Base-by-base conservation (phyloP, 1,284 basidiomycete species). In the Leccinum huronense region DNA sequence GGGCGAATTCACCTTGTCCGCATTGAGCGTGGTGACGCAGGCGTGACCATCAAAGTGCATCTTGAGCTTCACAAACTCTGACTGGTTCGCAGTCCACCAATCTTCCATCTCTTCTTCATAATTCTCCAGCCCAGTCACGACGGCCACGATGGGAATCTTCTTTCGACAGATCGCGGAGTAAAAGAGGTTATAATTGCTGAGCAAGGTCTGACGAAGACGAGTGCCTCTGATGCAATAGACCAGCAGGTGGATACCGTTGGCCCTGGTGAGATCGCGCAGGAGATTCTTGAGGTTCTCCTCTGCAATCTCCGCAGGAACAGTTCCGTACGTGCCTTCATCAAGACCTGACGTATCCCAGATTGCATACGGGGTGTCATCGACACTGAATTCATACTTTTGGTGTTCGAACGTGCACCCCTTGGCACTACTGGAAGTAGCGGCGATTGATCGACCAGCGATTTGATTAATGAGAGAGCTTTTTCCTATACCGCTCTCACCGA, bases 131-230 rank as follows among this genome's bases (percentile, higher is more conserved):
- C 75, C 74, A 0, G 74, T 74, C 63, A 74, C 71, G 36, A 74
- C 63, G 23, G 55, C 60, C 57, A 75, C 75, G 59, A 74, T 75
- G 45, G 75, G 74, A 11, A 76, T 66, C 66, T 70, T 73, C 56
- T 70, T 73, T 45, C 74, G 67, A 67, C 73, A 78, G 59, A 75
- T 65, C 19, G 68, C 69, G 16, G 75, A 75, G 62, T 77, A 75
- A 67, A 76, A 77, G 62, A 77, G 62, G 60, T 73, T 69, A 60
- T 76, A 78, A 65, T 77, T 76, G 58, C 48, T 51, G 36, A 72
- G 61, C 13, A 70, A 36, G 0, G 66, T 63, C 42, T 67, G 65
- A 57, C 67, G 71, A 60, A 77, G 66, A 54, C 69, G 67, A 16
- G 68, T 51, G 13, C 65, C 70, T 53, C 73, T 75, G 63, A 74